A percentile compares a stretch with the other conserved stretches of the same genome.
These are phyloP conservation scores for Punctularia strigosozonata DNA, from an alignment of 768 basidiomycete species.

Conservation along the genomic window DNA sequence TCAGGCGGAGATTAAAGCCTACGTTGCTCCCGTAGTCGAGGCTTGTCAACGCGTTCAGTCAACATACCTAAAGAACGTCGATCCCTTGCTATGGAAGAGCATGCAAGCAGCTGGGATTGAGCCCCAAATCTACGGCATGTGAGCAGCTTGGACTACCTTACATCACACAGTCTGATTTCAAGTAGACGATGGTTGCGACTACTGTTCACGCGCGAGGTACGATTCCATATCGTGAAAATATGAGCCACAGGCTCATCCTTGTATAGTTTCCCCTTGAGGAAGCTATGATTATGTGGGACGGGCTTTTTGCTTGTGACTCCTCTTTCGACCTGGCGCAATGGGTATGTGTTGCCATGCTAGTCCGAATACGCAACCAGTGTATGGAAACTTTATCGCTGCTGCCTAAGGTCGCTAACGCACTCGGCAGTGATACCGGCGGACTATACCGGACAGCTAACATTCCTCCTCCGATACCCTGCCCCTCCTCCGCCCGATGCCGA, in stretches of 20 bases:
- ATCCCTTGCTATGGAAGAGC: slow-evolving; percentile 65
- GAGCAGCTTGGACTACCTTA: slow-evolving; percentile 19
- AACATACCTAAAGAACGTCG: slow-evolving; percentile 58
- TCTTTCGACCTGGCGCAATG: slow-evolving; percentile 69
- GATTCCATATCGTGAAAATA: too few relatives aligned
- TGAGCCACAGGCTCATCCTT: too few relatives aligned
- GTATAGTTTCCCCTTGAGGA: slow-evolving; percentile 68
- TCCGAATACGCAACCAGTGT: slow-evolving; percentile 87
- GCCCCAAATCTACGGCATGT: slow-evolving; percentile 96
- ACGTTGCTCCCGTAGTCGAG: slow-evolving; percentile 75
- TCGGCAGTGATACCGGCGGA: slow-evolving; percentile 71
- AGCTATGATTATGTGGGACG: slow-evolving; percentile 91
- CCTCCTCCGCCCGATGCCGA: slow-evolving; percentile 23
- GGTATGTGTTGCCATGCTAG: slow-evolving; percentile 90
- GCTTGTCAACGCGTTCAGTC: slow-evolving; percentile 76
- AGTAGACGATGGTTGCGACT: slow-evolving; percentile 85
- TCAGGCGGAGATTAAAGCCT: slow-evolving; percentile 42
- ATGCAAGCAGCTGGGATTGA: slow-evolving; percentile 80
- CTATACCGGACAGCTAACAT: slow-evolving; percentile 76
- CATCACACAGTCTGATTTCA: not conserved
- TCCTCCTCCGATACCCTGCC: slow-evolving; percentile 77
- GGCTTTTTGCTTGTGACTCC: slow-evolving; percentile 80
- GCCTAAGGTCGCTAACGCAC: slow-evolving; percentile 4
- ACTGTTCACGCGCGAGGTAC: slow-evolving; percentile 91
- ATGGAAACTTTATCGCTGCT: slow-evolving; percentile 15